Percentiles rank a stretch among this genome's conserved stretches.
Evolutionary conservation across 1,284 basidiomycete species (phyloP).

Genomic region (Gymnopus androsaceus): DNA sequence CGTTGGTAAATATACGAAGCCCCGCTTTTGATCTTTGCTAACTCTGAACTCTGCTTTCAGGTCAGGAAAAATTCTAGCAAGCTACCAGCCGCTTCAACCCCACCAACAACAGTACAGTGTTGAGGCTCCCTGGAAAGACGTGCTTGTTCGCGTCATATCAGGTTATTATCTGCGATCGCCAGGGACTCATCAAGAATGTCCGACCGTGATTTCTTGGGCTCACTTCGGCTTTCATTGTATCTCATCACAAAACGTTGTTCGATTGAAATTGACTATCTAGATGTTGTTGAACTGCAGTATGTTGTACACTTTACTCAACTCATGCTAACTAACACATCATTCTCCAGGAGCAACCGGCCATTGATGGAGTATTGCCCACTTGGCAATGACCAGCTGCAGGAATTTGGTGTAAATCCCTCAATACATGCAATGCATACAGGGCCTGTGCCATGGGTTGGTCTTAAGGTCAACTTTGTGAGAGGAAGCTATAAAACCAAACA

Average conservation of each 20-base stretch:
- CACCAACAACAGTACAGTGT: constrained; percentile 3
- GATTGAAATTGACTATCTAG: not conserved
- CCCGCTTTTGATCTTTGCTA: no score
- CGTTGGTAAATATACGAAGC: not conserved
- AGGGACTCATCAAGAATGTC: not conserved
- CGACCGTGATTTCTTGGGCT: not conserved
- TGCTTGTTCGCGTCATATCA: not conserved
- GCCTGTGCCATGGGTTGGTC: not conserved
- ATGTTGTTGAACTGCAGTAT: not conserved
- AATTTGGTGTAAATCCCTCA: not conserved
- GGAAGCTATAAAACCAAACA: not conserved
- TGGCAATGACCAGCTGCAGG: not conserved
- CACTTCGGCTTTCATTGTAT: not conserved
- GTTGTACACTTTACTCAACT: not conserved
- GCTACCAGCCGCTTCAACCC: not conserved
- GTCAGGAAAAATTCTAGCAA: not conserved
- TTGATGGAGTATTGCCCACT: constrained; percentile 1
- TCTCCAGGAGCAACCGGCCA: not conserved
- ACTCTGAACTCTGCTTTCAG: not conserved
- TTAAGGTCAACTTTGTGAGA: not conserved
- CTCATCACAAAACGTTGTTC: not conserved
- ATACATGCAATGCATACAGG: not conserved
- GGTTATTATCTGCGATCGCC: not conserved
- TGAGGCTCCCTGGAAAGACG: constrained; percentile 4
- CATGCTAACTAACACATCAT: not conserved